Percentiles rank a stretch among this genome's conserved stretches.
Conservation (phyloP, 2,329 filamentous ascomycete genomes). For the Aspergillus luchuensis region DNA sequence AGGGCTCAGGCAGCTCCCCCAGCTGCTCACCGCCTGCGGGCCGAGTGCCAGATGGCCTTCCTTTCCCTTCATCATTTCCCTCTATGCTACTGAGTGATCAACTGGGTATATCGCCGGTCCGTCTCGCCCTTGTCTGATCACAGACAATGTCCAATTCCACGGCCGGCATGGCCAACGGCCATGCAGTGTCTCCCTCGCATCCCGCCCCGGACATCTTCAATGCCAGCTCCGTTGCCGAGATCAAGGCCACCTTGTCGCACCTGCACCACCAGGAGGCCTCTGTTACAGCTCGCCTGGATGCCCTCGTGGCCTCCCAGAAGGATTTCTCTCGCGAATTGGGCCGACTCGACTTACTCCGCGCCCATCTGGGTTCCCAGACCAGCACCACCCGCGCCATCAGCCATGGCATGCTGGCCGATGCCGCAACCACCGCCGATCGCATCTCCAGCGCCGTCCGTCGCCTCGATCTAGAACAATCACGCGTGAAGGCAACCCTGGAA, state of each 20-base stretch:
- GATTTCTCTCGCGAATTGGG: conserved; percentile 84
- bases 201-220: conserved; percentile 58
- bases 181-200: conserved; percentile 18
- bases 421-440: conserved; percentile 79
- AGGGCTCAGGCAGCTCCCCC: not conserved
- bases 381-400: conserved; percentile 80
- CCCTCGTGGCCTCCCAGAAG: conserved; percentile 77
- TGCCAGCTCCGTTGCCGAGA: conserved; percentile 74
- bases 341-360: conserved; percentile 84
- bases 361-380: conserved; percentile 82
- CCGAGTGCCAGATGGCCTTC: conserved; percentile 1
- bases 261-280: conserved; percentile 75
- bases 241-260: conserved; percentile 73
- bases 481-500: conserved; percentile 84
- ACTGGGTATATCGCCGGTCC: not conserved
- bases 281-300: conserved; percentile 73
- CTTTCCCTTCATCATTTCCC: not conserved
- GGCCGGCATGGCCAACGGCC: conserved; percentile 29
- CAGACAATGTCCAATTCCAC: conserved; percentile 25
- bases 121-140: not conserved
- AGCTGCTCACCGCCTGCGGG: not conserved
- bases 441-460: conserved; percentile 84
- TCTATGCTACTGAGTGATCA: not conserved
- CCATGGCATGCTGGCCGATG: conserved; percentile 85
- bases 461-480: conserved; percentile 86